Conservation (phyloP, 768 basidiomycete genomes). For the Gloeophyllum trabeum region DNA sequence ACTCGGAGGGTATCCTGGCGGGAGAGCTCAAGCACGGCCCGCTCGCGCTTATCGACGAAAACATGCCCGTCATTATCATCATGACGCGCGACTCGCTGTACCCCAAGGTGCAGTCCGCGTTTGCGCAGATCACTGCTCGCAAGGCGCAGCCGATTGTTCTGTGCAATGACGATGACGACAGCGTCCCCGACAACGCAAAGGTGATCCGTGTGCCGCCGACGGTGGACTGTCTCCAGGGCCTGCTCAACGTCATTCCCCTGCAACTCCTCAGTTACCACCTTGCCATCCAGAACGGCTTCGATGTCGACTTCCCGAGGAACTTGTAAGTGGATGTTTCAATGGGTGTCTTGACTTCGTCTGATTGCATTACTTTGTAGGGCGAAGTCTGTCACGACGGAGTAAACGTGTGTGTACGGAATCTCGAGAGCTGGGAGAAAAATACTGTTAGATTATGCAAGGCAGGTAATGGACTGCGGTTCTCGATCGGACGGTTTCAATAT, state of each 20-base stretch:
- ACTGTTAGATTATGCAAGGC: too few relatives aligned
- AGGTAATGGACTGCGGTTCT: too few relatives aligned
- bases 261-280: slow-evolving; percentile 95
- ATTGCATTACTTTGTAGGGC: slow-evolving; percentile 30
- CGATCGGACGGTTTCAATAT: too few relatives aligned
- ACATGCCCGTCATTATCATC: slow-evolving; percentile 97
- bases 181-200: slow-evolving; percentile 61
- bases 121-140: slow-evolving; percentile 94
- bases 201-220: slow-evolving; percentile 94
- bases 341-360: slow-evolving; percentile 5
- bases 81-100: slow-evolving; percentile 99
- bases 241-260: slow-evolving; percentile 93
- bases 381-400: slow-evolving; percentile 70
- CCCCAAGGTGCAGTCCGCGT: slow-evolving; percentile 95
- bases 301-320: slow-evolving; percentile 98
- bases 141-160: slow-evolving; percentile 93
- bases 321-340: slow-evolving; percentile 43
- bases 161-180: slow-evolving; percentile 87
- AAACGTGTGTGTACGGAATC: slow-evolving; percentile 13
- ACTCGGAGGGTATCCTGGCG: slow-evolving; percentile 84
- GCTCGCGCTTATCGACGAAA: slow-evolving; percentile 94
- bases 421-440: too few relatives aligned
- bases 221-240: slow-evolving; percentile 88
- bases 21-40: slow-evolving; percentile 99
- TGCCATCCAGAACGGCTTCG: slow-evolving; percentile 90